These are phyloP conservation scores for Encephalitozoon cuniculi DNA, from an alignment of 371 early-diverging fungal genomes.

Conservation along the genomic window DNA sequence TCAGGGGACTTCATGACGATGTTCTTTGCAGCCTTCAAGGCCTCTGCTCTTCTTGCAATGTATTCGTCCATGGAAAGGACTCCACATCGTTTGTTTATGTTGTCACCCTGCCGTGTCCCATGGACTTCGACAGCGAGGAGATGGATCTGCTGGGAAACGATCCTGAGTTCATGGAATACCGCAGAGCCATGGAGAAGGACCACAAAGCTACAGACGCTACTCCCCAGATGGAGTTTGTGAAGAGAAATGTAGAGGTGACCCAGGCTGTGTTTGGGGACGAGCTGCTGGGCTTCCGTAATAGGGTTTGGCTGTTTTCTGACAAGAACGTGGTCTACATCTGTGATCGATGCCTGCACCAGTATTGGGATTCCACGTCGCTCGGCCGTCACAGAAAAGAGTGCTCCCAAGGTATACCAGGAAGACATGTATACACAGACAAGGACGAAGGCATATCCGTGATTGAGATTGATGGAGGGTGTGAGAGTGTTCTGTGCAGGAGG, in stretches of 20 bases:
- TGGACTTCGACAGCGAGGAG: not conserved
- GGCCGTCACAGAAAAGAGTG: conserved; percentile 48
- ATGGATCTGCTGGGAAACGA: not conserved
- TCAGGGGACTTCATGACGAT: not conserved
- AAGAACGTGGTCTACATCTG: conserved; percentile 37
- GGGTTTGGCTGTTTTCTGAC: conserved; percentile 34
- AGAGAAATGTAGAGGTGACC: not conserved
- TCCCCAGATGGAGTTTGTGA: not conserved
- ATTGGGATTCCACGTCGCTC: not conserved
- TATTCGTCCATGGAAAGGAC: not conserved
- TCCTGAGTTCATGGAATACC: not conserved
- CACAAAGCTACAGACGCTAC: not conserved
- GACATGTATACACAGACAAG: conserved; percentile 15
- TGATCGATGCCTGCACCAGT: conserved; percentile 36
- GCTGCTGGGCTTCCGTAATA: conserved; percentile 17
- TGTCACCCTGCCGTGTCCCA: not conserved
- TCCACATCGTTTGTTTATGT: not conserved
- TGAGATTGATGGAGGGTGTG: conserved; percentile 41
- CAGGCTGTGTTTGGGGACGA: conserved; percentile 21
- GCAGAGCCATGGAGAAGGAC: not conserved
- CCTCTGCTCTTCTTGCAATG: not conserved
- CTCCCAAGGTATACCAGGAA: conserved; percentile 19
- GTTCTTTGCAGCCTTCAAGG: not conserved
- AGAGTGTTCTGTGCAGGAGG: conserved; percentile 41
- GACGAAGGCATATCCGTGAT: conserved; percentile 24